Evolutionary conservation across 2,329 filamentous ascomycete genomes (phyloP), one percentile per base, ranked within the genome.

Genomic region (Clarireedia sp.): DNA sequence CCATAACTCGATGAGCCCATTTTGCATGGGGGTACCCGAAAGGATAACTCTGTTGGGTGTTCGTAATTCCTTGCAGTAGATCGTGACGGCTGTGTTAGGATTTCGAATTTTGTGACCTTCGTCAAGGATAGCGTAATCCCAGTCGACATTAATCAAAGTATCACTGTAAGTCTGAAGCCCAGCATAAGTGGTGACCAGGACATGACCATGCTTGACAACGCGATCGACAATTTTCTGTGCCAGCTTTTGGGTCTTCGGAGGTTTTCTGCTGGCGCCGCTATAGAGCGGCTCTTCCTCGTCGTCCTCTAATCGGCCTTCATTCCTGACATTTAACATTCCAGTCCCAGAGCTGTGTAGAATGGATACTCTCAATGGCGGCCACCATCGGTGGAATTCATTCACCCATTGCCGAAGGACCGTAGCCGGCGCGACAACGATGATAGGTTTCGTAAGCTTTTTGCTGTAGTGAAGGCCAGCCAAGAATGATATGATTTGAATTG

Each of bases 81-180:
- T 89, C 0, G 95, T 96, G 60, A 99, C 94, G 6, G 89, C 86
- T 0, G 94, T 90, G 65, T 97, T 95, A 0, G 94, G 94, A 64
- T 99, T 99, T 40, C 94, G 86, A 63, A 99, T 99, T 71, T 96
- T 96, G 73, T 99, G 95, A 3, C 95, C 94, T 75, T 99, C 94
- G 58, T 99, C 94, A 5, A 99, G 79, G 10, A 97, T 88, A 10
- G 90, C 91, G 69, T 95, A 96, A 19, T 86, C 89, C 94, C 94
- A 99, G 59, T 94, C 80, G 0, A 90, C 82, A 1, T 86, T 85
- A 36, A 95, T 85, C 21, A 99, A 74, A 36, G 92, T 78, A 49
- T 92, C 85, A 0, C 87, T 83, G 63, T 97, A 97, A 0, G 89
- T 94, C 66, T 96, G 90, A n/a, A 99, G 77, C 0, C 95, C 94